phyloP scores from a whole-genome alignment of 1,139 yeast genomes.

The Wickerhamiella pararugosa region DNA sequence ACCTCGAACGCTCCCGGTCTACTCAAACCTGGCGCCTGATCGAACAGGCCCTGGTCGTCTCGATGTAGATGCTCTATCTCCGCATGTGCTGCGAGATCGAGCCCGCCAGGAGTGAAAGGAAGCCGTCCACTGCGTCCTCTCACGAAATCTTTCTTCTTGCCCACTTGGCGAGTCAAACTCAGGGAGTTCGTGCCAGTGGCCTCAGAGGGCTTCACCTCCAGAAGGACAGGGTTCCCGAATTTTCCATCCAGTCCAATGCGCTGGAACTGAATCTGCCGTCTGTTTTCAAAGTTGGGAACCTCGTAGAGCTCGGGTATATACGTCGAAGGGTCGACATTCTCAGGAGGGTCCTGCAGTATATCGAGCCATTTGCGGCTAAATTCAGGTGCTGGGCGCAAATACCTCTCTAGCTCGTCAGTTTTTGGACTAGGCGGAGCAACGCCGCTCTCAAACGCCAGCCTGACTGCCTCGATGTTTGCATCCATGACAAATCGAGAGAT shows the following conservation, averaged over 20 bases:
- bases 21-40: slow-evolving; percentile 65
- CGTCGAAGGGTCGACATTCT: slow-evolving; percentile 21
- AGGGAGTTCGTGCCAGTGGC: slow-evolving; percentile 48
- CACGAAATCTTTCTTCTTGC: slow-evolving; percentile 45
- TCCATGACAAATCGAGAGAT: background rate
- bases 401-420: slow-evolving; percentile 16
- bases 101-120: slow-evolving; percentile 93
- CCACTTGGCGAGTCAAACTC: slow-evolving; percentile 54
- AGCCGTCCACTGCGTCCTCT: slow-evolving; percentile 60
- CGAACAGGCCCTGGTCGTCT: slow-evolving; percentile 62
- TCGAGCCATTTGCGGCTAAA: slow-evolving; percentile 25
- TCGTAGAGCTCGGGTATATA: slow-evolving; percentile 24
- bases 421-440: background rate
- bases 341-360: slow-evolving; percentile 25
- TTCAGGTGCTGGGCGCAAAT: slow-evolving; percentile 21
- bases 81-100: slow-evolving; percentile 29
- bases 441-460: slow-evolving; percentile 1
- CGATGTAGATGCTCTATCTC: slow-evolving; percentile 35
- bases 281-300: slow-evolving; percentile 27
- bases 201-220: slow-evolving; percentile 33
- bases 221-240: slow-evolving; percentile 50
- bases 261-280: slow-evolving; percentile 27
- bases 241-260: slow-evolving; percentile 63
- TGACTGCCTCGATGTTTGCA: background rate
- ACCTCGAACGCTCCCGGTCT: slow-evolving; percentile 37